These are phyloP conservation scores for Avicennia marina DNA, from an alignment of 257 asterid genomes.

Conservation along the genomic window DNA sequence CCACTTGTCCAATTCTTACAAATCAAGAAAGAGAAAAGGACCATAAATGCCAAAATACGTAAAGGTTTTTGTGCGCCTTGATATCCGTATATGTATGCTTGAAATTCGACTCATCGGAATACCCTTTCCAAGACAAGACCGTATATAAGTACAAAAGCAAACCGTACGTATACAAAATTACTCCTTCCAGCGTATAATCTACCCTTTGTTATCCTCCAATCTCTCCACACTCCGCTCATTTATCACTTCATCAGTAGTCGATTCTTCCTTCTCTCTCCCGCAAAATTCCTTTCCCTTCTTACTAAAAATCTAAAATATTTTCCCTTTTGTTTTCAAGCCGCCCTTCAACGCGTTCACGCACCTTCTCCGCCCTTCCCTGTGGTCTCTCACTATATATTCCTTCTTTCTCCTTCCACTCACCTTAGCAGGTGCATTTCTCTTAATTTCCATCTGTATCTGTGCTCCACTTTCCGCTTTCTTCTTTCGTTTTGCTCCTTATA, in stretches of 20 bases:
- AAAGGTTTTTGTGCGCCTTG: no score
- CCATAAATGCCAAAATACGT: no score
- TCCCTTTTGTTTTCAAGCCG: conserved; percentile 19
- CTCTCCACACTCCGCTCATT: conserved; percentile 23
- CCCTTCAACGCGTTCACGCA: conserved; percentile 57
- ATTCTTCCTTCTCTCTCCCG: neutral
- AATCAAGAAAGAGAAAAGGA: no score
- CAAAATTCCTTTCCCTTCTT: neutral
- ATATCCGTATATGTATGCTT: no score
- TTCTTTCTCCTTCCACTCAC: neutral
- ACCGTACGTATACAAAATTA: no score
- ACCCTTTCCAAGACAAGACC: no score
- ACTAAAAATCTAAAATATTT: neutral
- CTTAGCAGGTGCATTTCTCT: conserved; percentile 46
- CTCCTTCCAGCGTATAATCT: no score
- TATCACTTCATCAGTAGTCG: conserved; percentile 11
- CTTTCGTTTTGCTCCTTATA: no score
- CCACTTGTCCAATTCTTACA: no score
- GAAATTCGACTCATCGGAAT: no score
- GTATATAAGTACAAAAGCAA: no score
- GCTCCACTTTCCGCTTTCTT: neutral
- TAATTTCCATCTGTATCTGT: conserved; percentile 42
- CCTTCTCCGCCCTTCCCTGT: conserved; percentile 20
- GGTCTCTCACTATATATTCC: conserved; percentile 47
- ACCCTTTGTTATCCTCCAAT: no score